Conservation (phyloP, 345 rosid species). For the Carallia pectinifolia region DNA sequence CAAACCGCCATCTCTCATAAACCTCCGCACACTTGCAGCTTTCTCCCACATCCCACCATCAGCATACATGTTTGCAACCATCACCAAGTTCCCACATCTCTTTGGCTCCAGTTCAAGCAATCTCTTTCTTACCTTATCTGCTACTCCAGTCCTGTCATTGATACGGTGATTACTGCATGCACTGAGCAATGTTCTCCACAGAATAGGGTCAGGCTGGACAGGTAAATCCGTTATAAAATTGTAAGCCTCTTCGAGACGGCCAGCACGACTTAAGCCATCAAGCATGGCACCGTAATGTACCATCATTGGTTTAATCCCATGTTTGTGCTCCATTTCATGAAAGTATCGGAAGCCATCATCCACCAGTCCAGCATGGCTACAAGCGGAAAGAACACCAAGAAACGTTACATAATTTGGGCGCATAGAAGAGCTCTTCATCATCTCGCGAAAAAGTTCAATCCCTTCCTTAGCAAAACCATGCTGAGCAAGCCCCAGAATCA, state of each 20-base stretch:
- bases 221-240: conserved; percentile 51
- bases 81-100: conserved; percentile 68
- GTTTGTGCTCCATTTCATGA: conserved; percentile 54
- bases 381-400: conserved; percentile 82
- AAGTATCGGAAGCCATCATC: conserved; percentile 65
- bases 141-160: conserved; percentile 41
- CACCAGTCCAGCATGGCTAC: conserved; percentile 75
- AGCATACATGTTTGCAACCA: conserved; percentile 74
- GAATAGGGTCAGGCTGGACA: conserved; percentile 49
- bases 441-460: conserved; percentile 46
- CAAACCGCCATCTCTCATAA: conserved; percentile 50
- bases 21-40: conserved; percentile 57
- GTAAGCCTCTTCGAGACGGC: conserved; percentile 62
- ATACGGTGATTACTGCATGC: conserved; percentile 53
- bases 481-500: conserved; percentile 83
- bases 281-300: conserved; percentile 77
- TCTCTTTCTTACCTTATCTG: conserved; percentile 50
- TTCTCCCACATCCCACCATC: conserved; percentile 82
- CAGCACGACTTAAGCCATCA: conserved; percentile 75
- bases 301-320: conserved; percentile 69
- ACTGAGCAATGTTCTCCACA: conserved; percentile 76
- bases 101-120: conserved; percentile 76
- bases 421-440: conserved; percentile 42
- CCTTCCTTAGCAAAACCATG: conserved; percentile 68
- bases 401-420: conserved; percentile 77